Evolutionary conservation across 2,329 filamentous ascomycete genomes (phyloP), one percentile per base, ranked within the genome.

Genomic region (Colletotrichum trifolii): DNA sequence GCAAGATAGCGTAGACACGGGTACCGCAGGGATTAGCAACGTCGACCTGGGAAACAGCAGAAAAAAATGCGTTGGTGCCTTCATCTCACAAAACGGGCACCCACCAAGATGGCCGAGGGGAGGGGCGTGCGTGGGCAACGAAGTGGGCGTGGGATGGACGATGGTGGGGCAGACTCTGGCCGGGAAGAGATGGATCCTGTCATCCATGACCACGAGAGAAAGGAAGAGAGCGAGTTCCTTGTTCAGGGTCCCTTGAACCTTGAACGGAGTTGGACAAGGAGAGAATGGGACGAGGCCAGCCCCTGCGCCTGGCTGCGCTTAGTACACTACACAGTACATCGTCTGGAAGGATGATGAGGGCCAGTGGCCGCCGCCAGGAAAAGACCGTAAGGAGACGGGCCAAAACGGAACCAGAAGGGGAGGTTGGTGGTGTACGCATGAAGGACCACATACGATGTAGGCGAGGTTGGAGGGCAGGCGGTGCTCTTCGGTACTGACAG

Each of bases 41-140:
- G 15, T 35, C 54, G 49, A 57, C 45, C 54, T 48, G 54, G 54
- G 54, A 57, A 40, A 35, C 34, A 45, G 35, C 43, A 46, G 13
- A 15, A 65, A 61, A 49, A 58, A 58, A 56, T 39, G 54, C 54
- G 56, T 45, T 53, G 49, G 61, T 40, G 52, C 58, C 36, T 62
- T 65, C 52, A 65, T 50, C 47, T 62, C 58, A 62, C 52, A 56
- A 56, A 65, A 65, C 47, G 53, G 62, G 53, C 58, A 65, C 58
- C 58, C 58, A 65, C 58, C 58, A 50, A 43, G 42, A 15, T 56
- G 54, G 54, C 42, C 33, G 39, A 34, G 52, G 40, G 40, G 34
- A 11, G 53, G 25, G 40, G 25, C 12, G 40, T 34, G 39, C 34
- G 34, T n/a, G 10, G 48, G 46, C 45, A 36, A 34, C 39, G 53